Conservation (phyloP, 2,329 filamentous ascomycete genomes). For the Saccharata proteae region DNA sequence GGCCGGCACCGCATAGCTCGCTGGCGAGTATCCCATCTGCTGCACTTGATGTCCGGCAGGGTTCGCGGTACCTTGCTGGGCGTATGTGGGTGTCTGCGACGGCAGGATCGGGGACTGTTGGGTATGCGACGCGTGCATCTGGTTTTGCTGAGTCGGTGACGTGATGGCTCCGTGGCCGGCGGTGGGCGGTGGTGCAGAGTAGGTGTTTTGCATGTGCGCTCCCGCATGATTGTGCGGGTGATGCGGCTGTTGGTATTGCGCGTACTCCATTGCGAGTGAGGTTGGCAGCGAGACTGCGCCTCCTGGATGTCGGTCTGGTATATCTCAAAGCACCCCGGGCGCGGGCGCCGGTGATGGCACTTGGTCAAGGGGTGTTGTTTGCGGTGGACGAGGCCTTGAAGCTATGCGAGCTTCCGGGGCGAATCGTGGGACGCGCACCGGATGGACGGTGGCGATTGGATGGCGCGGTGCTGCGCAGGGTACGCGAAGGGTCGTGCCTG, state of each 20-base stretch:
- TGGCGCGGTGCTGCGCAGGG: constrained; percentile 10
- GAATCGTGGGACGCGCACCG: constrained; percentile 10
- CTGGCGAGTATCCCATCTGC: constrained; percentile 68
- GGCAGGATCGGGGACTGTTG: constrained; percentile 72
- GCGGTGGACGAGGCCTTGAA: too few species aligned
- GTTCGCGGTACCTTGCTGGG: constrained; percentile 53
- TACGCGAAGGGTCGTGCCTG: constrained; percentile 14
- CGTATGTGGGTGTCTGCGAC: constrained; percentile 49
- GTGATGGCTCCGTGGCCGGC: constrained; percentile 42
- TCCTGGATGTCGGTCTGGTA: neutral
- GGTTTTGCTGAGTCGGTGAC: constrained; percentile 57
- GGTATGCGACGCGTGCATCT: constrained; percentile 47
- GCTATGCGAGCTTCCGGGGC: constrained; percentile 13
- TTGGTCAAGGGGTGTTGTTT: too few species aligned
- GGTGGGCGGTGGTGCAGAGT: constrained; percentile 22
- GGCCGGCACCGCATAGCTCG: constrained; percentile 58
- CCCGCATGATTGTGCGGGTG: constrained; percentile 30
- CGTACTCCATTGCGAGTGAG: constrained; percentile 33
- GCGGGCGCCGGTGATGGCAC: too few species aligned
- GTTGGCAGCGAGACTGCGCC: neutral
- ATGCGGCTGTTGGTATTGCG: constrained; percentile 36
- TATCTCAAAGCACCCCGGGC: neutral
- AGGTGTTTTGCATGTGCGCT: constrained; percentile 25
- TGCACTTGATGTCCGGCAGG: constrained; percentile 45
- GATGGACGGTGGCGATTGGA: constrained; percentile 17